Evolutionary conservation across 352 stramenopile genomes (phyloP).

Genomic region (Globisporangium paddicum): DNA sequence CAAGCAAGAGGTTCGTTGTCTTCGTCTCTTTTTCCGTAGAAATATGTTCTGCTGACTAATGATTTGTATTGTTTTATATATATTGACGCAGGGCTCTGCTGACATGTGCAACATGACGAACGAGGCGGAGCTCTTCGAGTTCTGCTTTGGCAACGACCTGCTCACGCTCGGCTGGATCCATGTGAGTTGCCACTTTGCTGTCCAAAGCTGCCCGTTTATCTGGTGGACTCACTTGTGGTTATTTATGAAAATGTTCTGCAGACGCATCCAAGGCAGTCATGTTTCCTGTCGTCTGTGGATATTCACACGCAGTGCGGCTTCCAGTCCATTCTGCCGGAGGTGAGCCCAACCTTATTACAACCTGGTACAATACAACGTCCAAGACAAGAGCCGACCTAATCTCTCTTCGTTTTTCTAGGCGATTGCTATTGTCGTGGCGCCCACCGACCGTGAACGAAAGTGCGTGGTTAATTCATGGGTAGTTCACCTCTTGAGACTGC

Average conservation of each 20-base stretch:
- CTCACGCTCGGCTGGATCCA: slow-evolving; percentile 92
- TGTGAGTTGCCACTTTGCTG: slow-evolving; percentile 25
- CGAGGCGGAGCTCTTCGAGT: slow-evolving; percentile 87
- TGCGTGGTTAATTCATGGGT: too few species aligned
- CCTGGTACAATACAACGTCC: too few species aligned
- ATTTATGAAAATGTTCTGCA: slow-evolving; percentile 14
- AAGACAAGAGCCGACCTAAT: too few species aligned
- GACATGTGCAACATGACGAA: slow-evolving; percentile 87
- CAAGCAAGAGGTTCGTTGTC: slow-evolving; percentile 64
- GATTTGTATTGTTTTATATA: neutral
- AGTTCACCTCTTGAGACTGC: too few species aligned
- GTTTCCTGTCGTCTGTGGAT: slow-evolving; percentile 88
- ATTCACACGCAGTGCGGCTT: slow-evolving; percentile 90
- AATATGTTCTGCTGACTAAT: too few species aligned
- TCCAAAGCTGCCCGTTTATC: too few species aligned
- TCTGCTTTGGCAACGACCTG: slow-evolving; percentile 79
- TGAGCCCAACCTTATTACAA: slow-evolving; percentile 18
- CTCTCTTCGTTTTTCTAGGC: slow-evolving; percentile 36
- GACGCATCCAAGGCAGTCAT: slow-evolving; percentile 86
- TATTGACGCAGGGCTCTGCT: slow-evolving; percentile 50
- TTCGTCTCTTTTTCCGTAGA: neutral
- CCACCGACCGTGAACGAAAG: slow-evolving; percentile 62
- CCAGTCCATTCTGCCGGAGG: slow-evolving; percentile 86
- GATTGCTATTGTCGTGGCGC: slow-evolving; percentile 85
- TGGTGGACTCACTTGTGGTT: neutral